Evolutionary conservation across 352 stramenopile species (phyloP), one percentile per base, ranked within the genome.

Genomic region (Phytopythium mirpurense): DNA sequence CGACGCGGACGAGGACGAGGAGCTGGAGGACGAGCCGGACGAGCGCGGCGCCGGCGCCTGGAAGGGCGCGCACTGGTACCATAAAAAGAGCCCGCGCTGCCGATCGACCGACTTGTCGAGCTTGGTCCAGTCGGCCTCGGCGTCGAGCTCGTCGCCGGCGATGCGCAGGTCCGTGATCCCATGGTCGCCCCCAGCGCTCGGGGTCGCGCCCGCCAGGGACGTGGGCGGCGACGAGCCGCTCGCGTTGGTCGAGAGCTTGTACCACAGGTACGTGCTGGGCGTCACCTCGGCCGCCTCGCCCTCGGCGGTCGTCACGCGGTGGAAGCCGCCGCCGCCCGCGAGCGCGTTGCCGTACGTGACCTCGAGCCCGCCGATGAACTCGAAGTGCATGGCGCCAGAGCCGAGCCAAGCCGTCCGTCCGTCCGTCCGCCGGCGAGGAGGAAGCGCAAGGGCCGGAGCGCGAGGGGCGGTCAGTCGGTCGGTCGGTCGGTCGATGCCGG

Each of bases 301-400:
- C 35, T 88, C 75, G 38, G 69, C 68, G 7, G 70, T 91, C 47
- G 85, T 95, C 23, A 93, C 85, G 56, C 85, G 85, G 57, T 90
- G 85, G 66, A 89, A 95, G 49, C 78, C 70, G 43, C 81, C 81
- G 29, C 83, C 83, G 34, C 63, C 81, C 16, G 81, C 85, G 19
- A 95, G 78, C 54, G 85, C 85, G 54, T 93, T 85, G 57, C 83
- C 85, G 58, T 95, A 95, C 48, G 85, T 95, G 51, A 95, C 78
- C 60, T 95, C 85, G 6, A 95, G 60, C 42, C 56, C 74, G 41
- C 63, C 70, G 46, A 95, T 74, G 59, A 72, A 84, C 67, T 89
- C 82, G 52, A 67, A 80, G 49, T 83, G 73, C 82, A 92, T 92
- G 29, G 35, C 48, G 32, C 18, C 27, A 16, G 26, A 16, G 3